phyloP scores from a whole-genome alignment of 2,329 filamentous ascomycete genomes.

The Neofusicoccum ribis region DNA sequence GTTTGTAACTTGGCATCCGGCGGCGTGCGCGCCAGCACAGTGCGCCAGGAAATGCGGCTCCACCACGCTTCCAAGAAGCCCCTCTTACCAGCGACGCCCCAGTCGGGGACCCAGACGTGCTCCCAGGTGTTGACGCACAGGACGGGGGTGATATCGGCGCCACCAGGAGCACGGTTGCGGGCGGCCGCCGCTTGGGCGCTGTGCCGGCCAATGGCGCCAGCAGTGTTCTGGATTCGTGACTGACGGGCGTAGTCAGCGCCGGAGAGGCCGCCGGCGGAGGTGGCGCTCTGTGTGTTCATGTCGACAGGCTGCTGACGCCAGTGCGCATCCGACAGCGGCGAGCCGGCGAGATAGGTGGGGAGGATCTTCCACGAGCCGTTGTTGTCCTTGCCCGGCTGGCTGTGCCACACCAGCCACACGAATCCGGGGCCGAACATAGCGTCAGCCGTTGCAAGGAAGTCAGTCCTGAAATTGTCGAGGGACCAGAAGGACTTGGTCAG shows the following conservation, averaged over 20 bases:
- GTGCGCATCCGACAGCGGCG: conserved; percentile 82
- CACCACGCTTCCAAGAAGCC: conserved; percentile 81
- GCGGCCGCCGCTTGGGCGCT: conserved; percentile 30
- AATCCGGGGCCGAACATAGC: conserved; percentile 97
- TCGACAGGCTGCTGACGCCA: conserved; percentile 70
- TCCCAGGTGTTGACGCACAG: conserved; percentile 96
- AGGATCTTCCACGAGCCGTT: conserved; percentile 66
- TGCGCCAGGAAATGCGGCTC: conserved; percentile 81
- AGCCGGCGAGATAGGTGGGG: conserved; percentile 87
- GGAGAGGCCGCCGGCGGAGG: conserved; percentile 28
- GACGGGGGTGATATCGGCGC: conserved; percentile 70
- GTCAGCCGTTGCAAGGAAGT: conserved; percentile 77
- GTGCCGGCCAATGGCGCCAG: conserved; percentile 41
- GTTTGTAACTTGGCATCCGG: not conserved
- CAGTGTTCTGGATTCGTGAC: conserved; percentile 33
- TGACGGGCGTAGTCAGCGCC: conserved; percentile 9
- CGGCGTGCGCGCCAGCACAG: conserved; percentile 49
- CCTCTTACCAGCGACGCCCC: conserved; percentile 71
- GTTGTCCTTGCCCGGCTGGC: conserved; percentile 44
- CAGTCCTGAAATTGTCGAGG: conserved; percentile 75
- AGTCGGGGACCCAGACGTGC: conserved; percentile 87
- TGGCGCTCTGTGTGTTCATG: conserved; percentile 61
- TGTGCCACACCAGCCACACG: conserved; percentile 78
- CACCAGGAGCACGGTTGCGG: conserved; percentile 60
- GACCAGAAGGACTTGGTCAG: conserved; percentile 76